Conservation (phyloP, 2,329 filamentous ascomycete species). For the Epichloe brachyelytri region DNA sequence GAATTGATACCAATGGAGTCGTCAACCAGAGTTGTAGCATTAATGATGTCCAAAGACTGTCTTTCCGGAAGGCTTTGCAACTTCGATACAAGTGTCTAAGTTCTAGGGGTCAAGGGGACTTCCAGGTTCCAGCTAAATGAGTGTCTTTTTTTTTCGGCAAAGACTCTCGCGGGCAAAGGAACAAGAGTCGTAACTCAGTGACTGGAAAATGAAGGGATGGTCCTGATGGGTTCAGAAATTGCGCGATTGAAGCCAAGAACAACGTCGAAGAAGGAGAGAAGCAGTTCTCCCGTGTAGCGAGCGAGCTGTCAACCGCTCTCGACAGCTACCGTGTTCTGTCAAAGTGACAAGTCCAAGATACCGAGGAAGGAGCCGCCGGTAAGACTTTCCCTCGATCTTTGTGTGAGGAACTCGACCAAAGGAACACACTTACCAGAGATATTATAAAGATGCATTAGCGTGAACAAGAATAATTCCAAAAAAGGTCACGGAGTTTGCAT, state of each 20-base stretch:
- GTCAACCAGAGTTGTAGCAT: background rate
- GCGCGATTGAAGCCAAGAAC: background rate
- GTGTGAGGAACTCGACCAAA: background rate
- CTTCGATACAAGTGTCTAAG: background rate
- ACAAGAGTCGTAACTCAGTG: background rate
- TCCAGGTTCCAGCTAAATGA: background rate
- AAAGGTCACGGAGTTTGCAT: background rate
- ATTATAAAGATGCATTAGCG: background rate
- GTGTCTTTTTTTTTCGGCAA: background rate
- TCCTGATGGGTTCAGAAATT: background rate
- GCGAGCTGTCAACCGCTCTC: background rate
- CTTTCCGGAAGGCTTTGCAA: constrained; percentile 5
- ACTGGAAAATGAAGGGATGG: background rate
- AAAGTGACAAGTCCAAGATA: background rate
- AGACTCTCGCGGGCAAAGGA: background rate
- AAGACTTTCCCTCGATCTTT: background rate
- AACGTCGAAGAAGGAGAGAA: background rate
- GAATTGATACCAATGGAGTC: constrained; percentile 3
- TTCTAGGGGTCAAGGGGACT: background rate
- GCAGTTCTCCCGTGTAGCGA: background rate
- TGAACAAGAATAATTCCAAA: background rate
- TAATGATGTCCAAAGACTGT: constrained; percentile 5
- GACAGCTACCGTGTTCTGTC: background rate
- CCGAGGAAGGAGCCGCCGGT: constrained; percentile 1
- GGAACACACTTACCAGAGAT: background rate